Percentiles rank a stretch among this genome's conserved stretches.
These are phyloP conservation scores for Lactarius deliciosus DNA, from an alignment of 768 basidiomycete species.

Conservation along the genomic window DNA sequence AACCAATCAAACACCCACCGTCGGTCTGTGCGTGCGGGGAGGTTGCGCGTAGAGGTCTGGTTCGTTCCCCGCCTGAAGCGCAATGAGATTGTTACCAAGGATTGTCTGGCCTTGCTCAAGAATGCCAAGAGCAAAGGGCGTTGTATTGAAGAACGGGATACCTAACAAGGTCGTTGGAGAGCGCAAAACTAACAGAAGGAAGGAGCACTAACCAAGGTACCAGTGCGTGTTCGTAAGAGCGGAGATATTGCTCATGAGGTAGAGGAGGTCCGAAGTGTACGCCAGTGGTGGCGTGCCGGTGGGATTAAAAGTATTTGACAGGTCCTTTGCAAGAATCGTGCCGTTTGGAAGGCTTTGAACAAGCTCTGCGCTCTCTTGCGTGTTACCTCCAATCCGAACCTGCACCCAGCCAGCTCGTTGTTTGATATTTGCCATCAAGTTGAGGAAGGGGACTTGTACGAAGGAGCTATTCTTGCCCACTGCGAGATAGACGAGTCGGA, in stretches of 20 bases:
- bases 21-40: conserved; percentile 20
- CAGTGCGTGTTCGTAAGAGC: conserved; percentile 59
- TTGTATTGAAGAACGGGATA: conserved; percentile 66
- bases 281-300: conserved; percentile 68
- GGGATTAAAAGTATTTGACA: conserved; percentile 41
- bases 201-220: conserved; percentile 49
- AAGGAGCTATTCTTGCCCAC: conserved; percentile 57
- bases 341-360: conserved; percentile 50
- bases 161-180: conserved; percentile 31
- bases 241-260: conserved; percentile 61
- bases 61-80: conserved; percentile 73
- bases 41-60: conserved; percentile 63
- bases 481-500: conserved; percentile 31
- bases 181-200: neutral
- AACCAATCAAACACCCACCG: conserved; percentile 18
- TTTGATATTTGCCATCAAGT: conserved; percentile 71
- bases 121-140: conserved; percentile 51
- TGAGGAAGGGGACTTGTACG: conserved; percentile 67
- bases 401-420: conserved; percentile 60
- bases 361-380: conserved; percentile 63
- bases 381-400: conserved; percentile 79
- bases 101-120: conserved; percentile 59
- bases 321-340: conserved; percentile 51
- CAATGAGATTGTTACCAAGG: conserved; percentile 64
- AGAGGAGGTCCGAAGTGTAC: conserved; percentile 64